Evolutionary conservation across 2,329 filamentous ascomycete species (phyloP), one percentile per base, ranked within the genome.

Genomic region (Emericellopsis cladophorae): DNA sequence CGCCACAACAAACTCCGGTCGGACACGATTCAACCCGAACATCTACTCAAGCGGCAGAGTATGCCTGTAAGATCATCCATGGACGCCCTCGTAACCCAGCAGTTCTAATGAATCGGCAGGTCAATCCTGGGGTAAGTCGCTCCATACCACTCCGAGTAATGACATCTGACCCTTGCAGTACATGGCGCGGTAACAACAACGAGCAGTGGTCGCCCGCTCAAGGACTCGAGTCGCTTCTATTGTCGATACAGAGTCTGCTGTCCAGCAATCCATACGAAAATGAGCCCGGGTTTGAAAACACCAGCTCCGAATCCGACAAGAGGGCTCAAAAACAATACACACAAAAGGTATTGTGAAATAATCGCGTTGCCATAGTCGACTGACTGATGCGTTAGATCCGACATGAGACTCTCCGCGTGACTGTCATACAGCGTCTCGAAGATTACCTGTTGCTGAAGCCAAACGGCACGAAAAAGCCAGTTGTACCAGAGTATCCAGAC

Each of bases 141-240:
- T 18, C 29, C 36, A 11, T 15, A 24, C 14, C 15, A 16, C 24
- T 12, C 24, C 14, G 14, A 24, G 3, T 51, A 56, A 4, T 29
- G 50, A 35, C 4, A 29, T 24, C n/a, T 35, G n/a, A 14, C 26
- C 4, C 40, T 9, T 18, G 7, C 50, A 93, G 89, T 43, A 98
- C 92, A 56, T 98, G 92, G 92, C 76, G 84, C 39, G 89, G 89
- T 23, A 83, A 95, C 54, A 74, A 78, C 14, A 87, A 89, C 42
- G 92, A 96, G 60, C 81, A 95, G 58, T 98, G 92, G 92, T 95
- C 89, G 14, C 88, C 89, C 14, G 92, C 90, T 1, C 92, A 96
- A 58, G 90, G 92, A 7, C 69, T 98, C 1, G 92, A 96, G 58
- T 96, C 90, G 1, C 86, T 96, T 38, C 62, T 98, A 37, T 76